A percentile compares a stretch with the other conserved stretches of the same genome.
Evolutionary conservation across 768 basidiomycete genomes (phyloP).

Genomic region (Kwoniella bestiolae): DNA sequence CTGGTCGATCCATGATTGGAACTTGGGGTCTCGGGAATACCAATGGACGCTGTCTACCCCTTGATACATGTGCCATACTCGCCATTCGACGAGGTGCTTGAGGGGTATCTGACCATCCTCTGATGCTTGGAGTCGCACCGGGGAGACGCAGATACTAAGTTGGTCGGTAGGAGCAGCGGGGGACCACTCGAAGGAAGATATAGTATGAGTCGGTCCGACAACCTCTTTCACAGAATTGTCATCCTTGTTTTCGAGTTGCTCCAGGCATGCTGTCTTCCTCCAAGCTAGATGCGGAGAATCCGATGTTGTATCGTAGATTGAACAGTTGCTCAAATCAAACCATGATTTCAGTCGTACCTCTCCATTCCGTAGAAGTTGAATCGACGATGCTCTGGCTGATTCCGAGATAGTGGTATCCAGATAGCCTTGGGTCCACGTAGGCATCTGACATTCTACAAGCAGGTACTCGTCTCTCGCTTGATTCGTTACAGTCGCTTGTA

Average conservation of each 20-base stretch:
- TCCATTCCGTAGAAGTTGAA: not conserved
- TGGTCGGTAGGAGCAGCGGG: not conserved
- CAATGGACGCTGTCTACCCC: conserved; percentile 21
- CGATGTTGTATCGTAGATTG: conserved; percentile 1
- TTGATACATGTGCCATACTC: conserved; percentile 20
- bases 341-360: not conserved
- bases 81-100: conserved; percentile 17
- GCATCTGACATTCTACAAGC: conserved; percentile 10
- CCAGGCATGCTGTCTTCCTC: not conserved
- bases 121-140: conserved; percentile 15
- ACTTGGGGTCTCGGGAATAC: conserved; percentile 8
- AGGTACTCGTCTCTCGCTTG: conserved; percentile 18
- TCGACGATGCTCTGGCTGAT: not conserved
- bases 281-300: not conserved
- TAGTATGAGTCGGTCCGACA: not conserved
- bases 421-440: conserved; percentile 6
- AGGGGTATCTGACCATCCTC: not conserved
- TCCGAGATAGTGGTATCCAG: not conserved
- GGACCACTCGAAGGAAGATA: not conserved
- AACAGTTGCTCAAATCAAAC: not conserved
- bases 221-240: not conserved
- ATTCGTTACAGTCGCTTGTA: not conserved
- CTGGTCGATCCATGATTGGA: conserved; percentile 6
- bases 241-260: not conserved
- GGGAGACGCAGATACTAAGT: conserved; percentile 8